Percentiles rank a stretch among this genome's conserved stretches.
These are phyloP conservation scores for Chrysosporium keratinophilum DNA, from an alignment of 2,329 filamentous ascomycete species.

Conservation along the genomic window DNA sequence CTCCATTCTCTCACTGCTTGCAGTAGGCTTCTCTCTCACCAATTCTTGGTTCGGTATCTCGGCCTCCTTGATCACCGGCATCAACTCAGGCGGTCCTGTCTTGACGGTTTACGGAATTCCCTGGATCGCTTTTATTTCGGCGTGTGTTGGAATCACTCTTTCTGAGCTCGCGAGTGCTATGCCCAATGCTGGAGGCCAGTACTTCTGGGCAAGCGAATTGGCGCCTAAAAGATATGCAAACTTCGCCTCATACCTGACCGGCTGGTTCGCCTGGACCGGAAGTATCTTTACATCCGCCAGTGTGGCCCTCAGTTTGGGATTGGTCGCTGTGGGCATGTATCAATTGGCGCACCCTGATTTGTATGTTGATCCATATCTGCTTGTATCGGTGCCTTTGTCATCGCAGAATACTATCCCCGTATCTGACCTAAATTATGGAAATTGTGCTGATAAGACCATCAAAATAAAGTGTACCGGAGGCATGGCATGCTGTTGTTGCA, in stretches of 20 bases:
- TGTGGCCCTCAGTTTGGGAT: slow-evolving; percentile 41
- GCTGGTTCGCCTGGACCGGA: slow-evolving; percentile 46
- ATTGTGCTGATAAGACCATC: slow-evolving; percentile 7
- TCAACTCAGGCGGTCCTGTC: slow-evolving; percentile 42
- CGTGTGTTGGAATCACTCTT: slow-evolving; percentile 38
- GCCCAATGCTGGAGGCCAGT: slow-evolving; percentile 44
- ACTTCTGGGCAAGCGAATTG: slow-evolving; percentile 43
- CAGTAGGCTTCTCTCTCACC: slow-evolving; percentile 43
- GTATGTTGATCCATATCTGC: slow-evolving; percentile 29
- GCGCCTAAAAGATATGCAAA: slow-evolving; percentile 38
- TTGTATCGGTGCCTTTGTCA: neutral
- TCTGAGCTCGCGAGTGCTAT: slow-evolving; percentile 41
- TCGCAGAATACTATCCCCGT: slow-evolving; percentile 7
- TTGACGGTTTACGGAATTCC: slow-evolving; percentile 43
- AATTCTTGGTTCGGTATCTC: slow-evolving; percentile 46
- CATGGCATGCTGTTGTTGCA: slow-evolving; percentile 34
- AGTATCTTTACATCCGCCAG: slow-evolving; percentile 46
- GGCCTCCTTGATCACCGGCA: slow-evolving; percentile 40
- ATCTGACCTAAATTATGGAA: neutral
- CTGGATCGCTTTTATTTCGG: slow-evolving; percentile 37
- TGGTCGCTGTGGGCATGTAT: slow-evolving; percentile 43
- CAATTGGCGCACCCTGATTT: slow-evolving; percentile 44
- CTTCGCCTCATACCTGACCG: slow-evolving; percentile 40
- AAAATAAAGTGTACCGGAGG: slow-evolving; percentile 23
- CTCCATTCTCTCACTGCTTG: slow-evolving; percentile 40